Evolutionary conservation across 2,329 filamentous ascomycete genomes (phyloP).

Genomic region (Aureobasidium sp.): DNA sequence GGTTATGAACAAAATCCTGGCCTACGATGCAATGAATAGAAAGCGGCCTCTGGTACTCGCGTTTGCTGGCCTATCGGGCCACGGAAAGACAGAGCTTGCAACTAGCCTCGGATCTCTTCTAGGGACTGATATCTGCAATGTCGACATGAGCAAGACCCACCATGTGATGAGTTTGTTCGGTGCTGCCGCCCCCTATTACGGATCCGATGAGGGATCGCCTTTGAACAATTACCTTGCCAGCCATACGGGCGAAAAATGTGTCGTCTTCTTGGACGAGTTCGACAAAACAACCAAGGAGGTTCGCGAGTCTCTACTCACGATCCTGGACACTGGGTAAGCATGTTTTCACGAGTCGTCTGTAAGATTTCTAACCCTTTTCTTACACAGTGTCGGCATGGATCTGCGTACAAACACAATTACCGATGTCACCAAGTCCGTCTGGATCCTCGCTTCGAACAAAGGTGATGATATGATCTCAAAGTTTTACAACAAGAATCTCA

Average conservation of each 20-base stretch:
- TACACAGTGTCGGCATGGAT: constrained; percentile 23
- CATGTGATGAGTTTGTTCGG: not conserved
- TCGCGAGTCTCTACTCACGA: constrained; percentile 34
- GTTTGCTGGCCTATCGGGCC: constrained; percentile 39
- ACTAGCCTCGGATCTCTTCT: constrained; percentile 33
- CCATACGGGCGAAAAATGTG: constrained; percentile 27
- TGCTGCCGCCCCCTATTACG: not conserved
- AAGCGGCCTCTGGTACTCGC: constrained; percentile 19
- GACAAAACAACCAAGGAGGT: constrained; percentile 38
- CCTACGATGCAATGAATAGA: not conserved
- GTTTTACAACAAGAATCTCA: constrained; percentile 28
- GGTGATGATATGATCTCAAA: constrained; percentile 31
- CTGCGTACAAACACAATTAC: constrained; percentile 26
- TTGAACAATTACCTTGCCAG: constrained; percentile 41
- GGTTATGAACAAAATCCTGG: not conserved
- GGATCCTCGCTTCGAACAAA: constrained; percentile 41
- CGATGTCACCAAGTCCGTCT: constrained; percentile 38
- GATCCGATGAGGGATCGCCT: constrained; percentile 28
- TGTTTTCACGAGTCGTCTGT: constrained; percentile 7
- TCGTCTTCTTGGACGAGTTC: constrained; percentile 46
- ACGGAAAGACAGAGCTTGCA: constrained; percentile 43
- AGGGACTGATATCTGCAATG: constrained; percentile 26
- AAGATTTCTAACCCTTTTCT: not conserved
- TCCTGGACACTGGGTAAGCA: constrained; percentile 37
- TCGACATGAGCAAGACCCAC: not conserved